Evolutionary conservation across 208 protist genomes (phyloP).

Genomic region (Crithidia mellificae): DNA sequence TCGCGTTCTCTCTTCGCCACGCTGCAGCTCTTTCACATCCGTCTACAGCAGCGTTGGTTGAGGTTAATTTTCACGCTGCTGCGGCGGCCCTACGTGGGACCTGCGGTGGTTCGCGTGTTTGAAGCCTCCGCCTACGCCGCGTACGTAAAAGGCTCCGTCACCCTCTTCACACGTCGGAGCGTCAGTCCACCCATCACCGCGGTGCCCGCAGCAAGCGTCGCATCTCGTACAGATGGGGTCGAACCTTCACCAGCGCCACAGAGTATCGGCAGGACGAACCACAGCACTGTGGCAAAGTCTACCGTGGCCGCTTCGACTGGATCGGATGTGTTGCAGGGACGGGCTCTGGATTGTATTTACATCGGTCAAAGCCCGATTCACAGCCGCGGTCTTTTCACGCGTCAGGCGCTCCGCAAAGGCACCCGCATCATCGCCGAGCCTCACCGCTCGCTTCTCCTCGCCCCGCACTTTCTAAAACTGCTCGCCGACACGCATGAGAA

Average conservation of each 20-base stretch:
- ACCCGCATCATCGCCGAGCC: conserved; percentile 62
- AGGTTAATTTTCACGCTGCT: conserved; percentile 26
- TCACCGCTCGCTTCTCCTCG: conserved; percentile 56
- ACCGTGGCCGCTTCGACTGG: no score
- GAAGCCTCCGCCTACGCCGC: conserved; percentile 46
- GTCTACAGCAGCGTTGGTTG: conserved; percentile 22
- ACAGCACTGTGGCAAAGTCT: no score
- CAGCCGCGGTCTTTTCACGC: conserved; percentile 65
- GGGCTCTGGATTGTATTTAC: conserved; percentile 48
- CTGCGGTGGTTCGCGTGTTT: conserved; percentile 22
- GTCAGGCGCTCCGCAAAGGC: conserved; percentile 37
- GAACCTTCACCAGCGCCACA: neutral
- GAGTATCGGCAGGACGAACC: no score
- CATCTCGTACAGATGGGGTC: neutral
- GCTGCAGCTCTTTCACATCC: neutral
- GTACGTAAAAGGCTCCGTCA: conserved; percentile 50
- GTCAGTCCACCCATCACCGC: conserved; percentile 33
- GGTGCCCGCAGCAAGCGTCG: neutral
- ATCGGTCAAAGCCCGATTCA: conserved; percentile 72
- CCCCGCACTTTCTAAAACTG: conserved; percentile 43
- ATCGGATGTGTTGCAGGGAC: conserved; percentile 7
- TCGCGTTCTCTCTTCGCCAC: neutral
- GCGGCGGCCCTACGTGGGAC: conserved; percentile 26
- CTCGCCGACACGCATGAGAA: conserved; percentile 65
- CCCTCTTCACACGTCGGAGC: conserved; percentile 50